Evolutionary conservation across 371 early-diverging fungal genomes (phyloP), one percentile per base, ranked within the genome.

Genomic region (Syncephalastrum contaminatum): DNA sequence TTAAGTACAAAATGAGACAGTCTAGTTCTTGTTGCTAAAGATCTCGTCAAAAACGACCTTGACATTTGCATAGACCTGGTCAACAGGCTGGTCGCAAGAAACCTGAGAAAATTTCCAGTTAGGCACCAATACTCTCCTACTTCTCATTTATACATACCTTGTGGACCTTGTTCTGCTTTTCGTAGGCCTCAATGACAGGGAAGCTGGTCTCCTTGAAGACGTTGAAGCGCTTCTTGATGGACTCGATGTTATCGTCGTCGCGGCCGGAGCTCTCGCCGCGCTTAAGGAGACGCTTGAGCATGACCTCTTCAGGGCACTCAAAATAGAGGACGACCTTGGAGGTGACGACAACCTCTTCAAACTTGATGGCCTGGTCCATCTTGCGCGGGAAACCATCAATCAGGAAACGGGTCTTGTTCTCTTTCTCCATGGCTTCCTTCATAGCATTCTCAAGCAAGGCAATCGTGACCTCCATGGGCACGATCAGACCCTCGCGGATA

Each of bases 311-410:
- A 22, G 93, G 87, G 70, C 97, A 97, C 52, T 94, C 94, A 76
- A 95, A 95, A 82, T 89, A 95, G 43, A 98, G 75, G 0, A 92
- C 90, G 41, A 85, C 69, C 59, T 86, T 78, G 51, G 83, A 73
- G 53, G 82, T 72, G 7, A 84, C 86, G 4, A 93, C 94, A 22
- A 77, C 80, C 61, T 92, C 86, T 80, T 98, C 97, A 73, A 98
- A 98, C 56, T 89, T 86, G 59, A 86, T 53, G 7, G 94, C 97
- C 75, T 98, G 99, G 56, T 93, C 96, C 83, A 97, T 80, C 64
- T 89, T 86, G 20, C 98, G 79, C 12, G 99, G 99, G 86, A 97
- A 98, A 0, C 97, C 99, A 59, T 98, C 99, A 52, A 97, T 87
- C 64, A 97, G 69, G 77, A 98, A 98, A 43, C 89, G 75, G 18